Evolutionary conservation across 371 early-diverging fungal species (phyloP), one percentile per base, ranked within the genome.

Genomic region (Mucor lusitanicus): DNA sequence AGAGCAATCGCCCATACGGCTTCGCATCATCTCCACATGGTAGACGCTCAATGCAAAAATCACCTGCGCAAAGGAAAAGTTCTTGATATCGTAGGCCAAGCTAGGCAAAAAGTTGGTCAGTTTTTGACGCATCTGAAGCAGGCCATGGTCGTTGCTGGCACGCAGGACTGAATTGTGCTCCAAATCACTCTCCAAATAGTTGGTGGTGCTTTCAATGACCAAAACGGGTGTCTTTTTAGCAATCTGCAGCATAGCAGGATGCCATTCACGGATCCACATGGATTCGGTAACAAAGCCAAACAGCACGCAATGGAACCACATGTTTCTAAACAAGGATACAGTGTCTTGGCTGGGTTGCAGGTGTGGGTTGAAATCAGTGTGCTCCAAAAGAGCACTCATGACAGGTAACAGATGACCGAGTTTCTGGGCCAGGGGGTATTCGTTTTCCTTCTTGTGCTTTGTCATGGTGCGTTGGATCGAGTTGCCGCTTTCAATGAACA

Each of bases 201-300:
- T 91, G 21, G 90, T 88, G 0, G 89, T 83, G 40, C 88, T 84
- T 53, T 86, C 89, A 32, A 91, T 88, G 6, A 94, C 87, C 54
- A 98, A 83, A 0, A 92, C 82, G 0, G 98, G 98, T 1, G 97
- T 92, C 61, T 93, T 94, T 65, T 83, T 81, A 4, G 97, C 96
- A 71, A 98, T 89, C 1, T 82, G 66, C 0, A 85, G 59, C 75
- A 95, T 81, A 0, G 88, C 77, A 7, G 80, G 79, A 62, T 87
- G 77, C 92, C 95, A 95, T 70, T 86, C 90, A 6, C 85, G 85
- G n/a, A 91, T 85, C 91, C 95, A 95, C 4, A 85, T 80, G 3
- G 91, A 85, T 53, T 93, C 91, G 9, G 89, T 85, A 19, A 91
- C 80, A 61, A 92, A 90, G 1, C 94, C 91, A 73, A 87, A 90